Evolutionary conservation across 345 rosid species (phyloP), one percentile per base, ranked within the genome.

Genomic region (Rhodomyrtus tomentosa): DNA sequence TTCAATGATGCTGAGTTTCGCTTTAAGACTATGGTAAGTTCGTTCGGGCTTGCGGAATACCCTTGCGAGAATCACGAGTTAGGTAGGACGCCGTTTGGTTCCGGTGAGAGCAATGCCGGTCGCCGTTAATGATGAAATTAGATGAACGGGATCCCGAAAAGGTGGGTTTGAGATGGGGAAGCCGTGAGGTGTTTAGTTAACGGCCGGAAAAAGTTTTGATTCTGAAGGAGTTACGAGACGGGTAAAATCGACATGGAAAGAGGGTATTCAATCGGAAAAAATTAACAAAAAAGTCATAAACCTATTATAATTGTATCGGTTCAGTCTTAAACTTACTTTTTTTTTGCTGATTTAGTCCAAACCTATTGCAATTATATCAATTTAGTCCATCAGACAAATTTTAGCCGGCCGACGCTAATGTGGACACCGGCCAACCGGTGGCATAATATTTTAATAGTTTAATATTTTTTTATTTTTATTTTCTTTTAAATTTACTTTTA

Each of bases 101-200:
- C 32, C 0, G 21, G 38, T 8, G 8, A 7, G 22, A 62, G 74
- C 22, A 0, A 36, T 16, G 40, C 20, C 22, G 0, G 22, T 7
- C 40, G 1, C 0, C 2, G 1, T 32, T 32, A 18, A 40, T 5
- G 16, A 7, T 62, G 0, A 9, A 32, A 16, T 29, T 16, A 1
- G 21, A 27, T 7, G 10, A 59, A 40, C 4, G 21, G 73, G 27
- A 6, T 58, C 36, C 20, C 13, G 2, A 56, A 56, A 14, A 5
- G 38, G 38, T 10, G 14, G 21, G 72, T 16, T 36, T 14, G 1
- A 59, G 15, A 59, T 59, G 10, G 73, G 21, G 21, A 59, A 59
- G 10, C 18, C n/a, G 10, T 0, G 1, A 1, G 10, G 5, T 27
- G 5, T 59, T 29, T 27, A 27, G 20, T 59, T 7, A 27, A 51